A percentile compares a stretch with the other conserved stretches of the same genome.
Conservation (phyloP, 2,329 filamentous ascomycete species). For the Penicillium sp. region DNA sequence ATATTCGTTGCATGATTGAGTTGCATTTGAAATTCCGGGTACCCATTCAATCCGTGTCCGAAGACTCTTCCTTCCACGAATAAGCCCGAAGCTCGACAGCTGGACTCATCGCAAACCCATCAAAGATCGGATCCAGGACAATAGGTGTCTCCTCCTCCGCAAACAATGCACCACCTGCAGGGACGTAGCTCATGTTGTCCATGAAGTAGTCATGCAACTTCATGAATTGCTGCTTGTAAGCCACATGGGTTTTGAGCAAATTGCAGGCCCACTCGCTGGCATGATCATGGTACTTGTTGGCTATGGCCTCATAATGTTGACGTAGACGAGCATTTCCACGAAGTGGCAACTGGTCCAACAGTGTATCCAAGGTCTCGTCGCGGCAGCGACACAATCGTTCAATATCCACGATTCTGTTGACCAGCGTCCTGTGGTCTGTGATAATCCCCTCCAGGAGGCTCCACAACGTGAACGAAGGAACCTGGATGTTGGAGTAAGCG, state of each 20-base stretch:
- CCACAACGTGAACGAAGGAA: background rate
- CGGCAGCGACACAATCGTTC: background rate
- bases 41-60: too few species aligned
- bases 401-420: background rate
- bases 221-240: background rate
- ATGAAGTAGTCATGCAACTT: background rate
- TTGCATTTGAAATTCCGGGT: too few species aligned
- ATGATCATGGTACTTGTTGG: background rate
- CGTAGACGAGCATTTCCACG: background rate
- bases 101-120: background rate
- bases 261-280: background rate
- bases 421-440: background rate
- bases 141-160: background rate
- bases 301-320: background rate
- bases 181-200: background rate
- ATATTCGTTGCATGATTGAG: too few species aligned
- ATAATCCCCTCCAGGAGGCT: background rate
- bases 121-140: background rate
- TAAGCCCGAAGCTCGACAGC: background rate
- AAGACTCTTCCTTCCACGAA: too few species aligned
- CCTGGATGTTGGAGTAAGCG: background rate
- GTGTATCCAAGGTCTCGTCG: background rate
- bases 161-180: background rate
- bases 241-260: background rate
- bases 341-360: background rate